These are phyloP conservation scores for Rhizopogon salebrosus DNA, from an alignment of 768 basidiomycete species.

Conservation along the genomic window DNA sequence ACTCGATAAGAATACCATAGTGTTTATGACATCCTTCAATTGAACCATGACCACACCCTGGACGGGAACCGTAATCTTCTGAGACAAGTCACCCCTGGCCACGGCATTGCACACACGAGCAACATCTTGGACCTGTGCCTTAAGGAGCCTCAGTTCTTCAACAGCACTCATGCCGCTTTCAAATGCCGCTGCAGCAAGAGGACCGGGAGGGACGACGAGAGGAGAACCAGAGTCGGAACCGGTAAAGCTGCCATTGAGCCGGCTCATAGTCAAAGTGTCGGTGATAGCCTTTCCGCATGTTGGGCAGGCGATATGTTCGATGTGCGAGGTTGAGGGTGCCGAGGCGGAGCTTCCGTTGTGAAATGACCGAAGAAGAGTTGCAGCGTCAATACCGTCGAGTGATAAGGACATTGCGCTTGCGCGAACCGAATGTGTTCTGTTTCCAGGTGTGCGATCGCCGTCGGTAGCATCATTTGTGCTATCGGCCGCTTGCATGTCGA, in stretches of 20 bases:
- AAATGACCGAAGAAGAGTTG: slow-evolving; percentile 26
- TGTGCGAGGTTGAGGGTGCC: slow-evolving; percentile 39
- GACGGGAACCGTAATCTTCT: slow-evolving; percentile 76
- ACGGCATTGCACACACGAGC: slow-evolving; percentile 80
- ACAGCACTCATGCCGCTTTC: slow-evolving; percentile 64
- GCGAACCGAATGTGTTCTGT: slow-evolving; percentile 24
- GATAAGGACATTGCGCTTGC: slow-evolving; percentile 44
- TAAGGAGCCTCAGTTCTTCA: slow-evolving; percentile 73
- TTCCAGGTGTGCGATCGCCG: slow-evolving; percentile 15
- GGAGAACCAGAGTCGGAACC: slow-evolving; percentile 27
- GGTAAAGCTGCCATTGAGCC: slow-evolving; percentile 19
- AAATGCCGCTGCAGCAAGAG: slow-evolving; percentile 48
- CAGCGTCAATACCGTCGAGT: slow-evolving; percentile 40
- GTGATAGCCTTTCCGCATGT: slow-evolving; percentile 50
- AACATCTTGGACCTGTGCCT: slow-evolving; percentile 81
- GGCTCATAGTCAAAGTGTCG: slow-evolving; percentile 35
- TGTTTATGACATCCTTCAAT: slow-evolving; percentile 74
- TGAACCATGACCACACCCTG: slow-evolving; percentile 78
- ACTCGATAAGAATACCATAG: slow-evolving; percentile 38
- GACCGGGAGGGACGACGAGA: slow-evolving; percentile 51
- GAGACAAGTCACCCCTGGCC: slow-evolving; percentile 67
- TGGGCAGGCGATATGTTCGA: slow-evolving; percentile 43
- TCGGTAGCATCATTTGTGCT: slow-evolving; percentile 20
- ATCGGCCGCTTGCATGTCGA: slow-evolving; percentile 25
- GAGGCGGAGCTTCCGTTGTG: slow-evolving; percentile 31